Evolutionary conservation across 164 flowering plant species (phyloP).

Genomic region (Liriodendron chinense): DNA sequence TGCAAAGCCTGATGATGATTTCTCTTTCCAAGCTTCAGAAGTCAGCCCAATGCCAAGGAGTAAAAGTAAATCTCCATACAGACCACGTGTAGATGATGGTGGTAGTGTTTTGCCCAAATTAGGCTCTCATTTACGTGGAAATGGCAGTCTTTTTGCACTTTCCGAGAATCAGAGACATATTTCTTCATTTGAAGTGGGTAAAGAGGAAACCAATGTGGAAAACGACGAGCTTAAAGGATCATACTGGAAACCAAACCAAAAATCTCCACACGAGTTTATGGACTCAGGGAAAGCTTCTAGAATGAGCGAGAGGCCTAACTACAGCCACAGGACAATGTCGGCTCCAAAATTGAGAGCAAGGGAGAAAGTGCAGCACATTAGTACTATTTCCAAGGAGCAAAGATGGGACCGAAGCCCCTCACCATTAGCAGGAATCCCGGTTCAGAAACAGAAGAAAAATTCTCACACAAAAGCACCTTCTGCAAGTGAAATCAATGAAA

Average conservation of each 20-base stretch:
- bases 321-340: conserved; percentile 39
- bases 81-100: background rate
- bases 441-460: conserved; percentile 30
- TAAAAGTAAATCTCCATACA: conserved; percentile 11
- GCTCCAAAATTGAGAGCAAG: conserved; percentile 41
- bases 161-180: background rate
- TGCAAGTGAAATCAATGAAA: conserved; percentile 59
- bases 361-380: conserved; percentile 25
- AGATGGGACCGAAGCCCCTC: conserved; percentile 25
- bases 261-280: conserved; percentile 11
- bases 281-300: conserved; percentile 13
- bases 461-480: conserved; percentile 25
- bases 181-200: background rate
- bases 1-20: background rate
- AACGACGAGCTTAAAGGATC: background rate
- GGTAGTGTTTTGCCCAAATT: background rate
- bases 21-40: background rate
- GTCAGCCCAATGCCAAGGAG: conserved; percentile 4
- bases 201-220: background rate
- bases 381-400: conserved; percentile 14
- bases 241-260: conserved; percentile 16
- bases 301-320: conserved; percentile 21
- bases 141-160: background rate
- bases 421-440: conserved; percentile 25
- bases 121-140: background rate